Evolutionary conservation across 257 asterid species (phyloP), one percentile per base, ranked within the genome.

Genomic region (Lantana camara): DNA sequence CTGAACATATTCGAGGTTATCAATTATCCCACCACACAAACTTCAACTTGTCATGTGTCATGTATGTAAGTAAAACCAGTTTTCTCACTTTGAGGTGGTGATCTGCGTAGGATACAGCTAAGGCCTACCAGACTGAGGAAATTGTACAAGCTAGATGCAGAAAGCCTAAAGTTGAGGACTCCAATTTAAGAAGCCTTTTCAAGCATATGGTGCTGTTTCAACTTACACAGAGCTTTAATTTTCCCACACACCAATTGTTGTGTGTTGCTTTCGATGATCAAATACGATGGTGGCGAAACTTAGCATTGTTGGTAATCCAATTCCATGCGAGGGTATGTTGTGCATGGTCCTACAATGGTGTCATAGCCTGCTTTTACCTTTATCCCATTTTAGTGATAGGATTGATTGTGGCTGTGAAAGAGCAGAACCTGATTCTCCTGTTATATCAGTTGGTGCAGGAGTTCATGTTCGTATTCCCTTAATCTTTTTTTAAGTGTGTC

Each of bases 341-440:
- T 30, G 61, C 7, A 35, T 35, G 61, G 60, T 53, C 63, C 47
- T 57, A 57, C 49, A 16, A 13, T 59, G 0, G 17, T 0, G 30
- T 16, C 47, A 45, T 21, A 5, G 35, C 8, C 1, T 4, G 40
- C 42, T 13, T 45, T 16, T 62, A 47, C 17, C 21, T 21, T n/a
- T 24, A 21, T 59, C 40, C 22, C 46, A 6, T 47, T 45, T 9
- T 48, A 47, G 67, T 37, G 67, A 45, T 68, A 12, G 9, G 62
- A 60, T 9, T 23, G 29, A 35, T 57, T 45, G 60, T 55, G 67
- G 68, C 45, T 65, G 7, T n/a, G 45, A 50, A 27, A 30, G 63
- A 49, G 57, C 2, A 65, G 64, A 57, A 57, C 58, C 67, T 12
- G 62, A 50, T 72, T 57, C 66, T 56, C 70, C 13, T 5, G 20